Evolutionary conservation across 306 rosid species (phyloP).

Genomic region (Medicago arabica): DNA sequence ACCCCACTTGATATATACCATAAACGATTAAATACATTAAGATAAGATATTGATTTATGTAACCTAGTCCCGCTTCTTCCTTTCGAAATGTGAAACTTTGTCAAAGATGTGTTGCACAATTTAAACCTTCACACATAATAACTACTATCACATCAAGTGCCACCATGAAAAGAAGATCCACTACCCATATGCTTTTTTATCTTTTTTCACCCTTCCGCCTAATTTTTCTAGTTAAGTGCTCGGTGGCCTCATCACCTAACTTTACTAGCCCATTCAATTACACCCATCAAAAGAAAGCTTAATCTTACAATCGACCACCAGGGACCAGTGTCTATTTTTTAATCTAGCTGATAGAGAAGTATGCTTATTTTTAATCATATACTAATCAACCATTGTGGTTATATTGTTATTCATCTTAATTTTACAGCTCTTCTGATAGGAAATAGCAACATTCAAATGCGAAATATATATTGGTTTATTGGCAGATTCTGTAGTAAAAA

Average conservation of each 20-base stretch:
- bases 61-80: background rate
- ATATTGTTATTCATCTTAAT: background rate
- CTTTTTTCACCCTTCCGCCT: slow-evolving; percentile 34
- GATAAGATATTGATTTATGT: background rate
- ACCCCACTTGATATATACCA: no score
- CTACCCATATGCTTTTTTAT: slow-evolving; percentile 49
- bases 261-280: slow-evolving; percentile 29
- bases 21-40: background rate
- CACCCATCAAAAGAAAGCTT: background rate
- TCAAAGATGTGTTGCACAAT: slow-evolving; percentile 41
- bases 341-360: background rate
- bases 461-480: background rate
- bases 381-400: background rate
- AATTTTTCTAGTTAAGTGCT: slow-evolving; percentile 13
- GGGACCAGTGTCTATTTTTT: background rate
- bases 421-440: background rate
- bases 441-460: slow-evolving; percentile 8
- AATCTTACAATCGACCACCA: slow-evolving; percentile 15
- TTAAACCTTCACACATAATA: slow-evolving; percentile 33
- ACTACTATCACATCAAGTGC: slow-evolving; percentile 41
- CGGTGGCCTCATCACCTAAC: slow-evolving; percentile 33
- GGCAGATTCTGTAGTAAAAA: background rate
- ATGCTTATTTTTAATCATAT: background rate
- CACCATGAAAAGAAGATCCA: slow-evolving; percentile 48
- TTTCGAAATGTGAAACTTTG: slow-evolving; percentile 17